Evolutionary conservation across 805 yeast genomes (phyloP), one percentile per base, ranked within the genome.

Genomic region (Ogataea pignaliae): DNA sequence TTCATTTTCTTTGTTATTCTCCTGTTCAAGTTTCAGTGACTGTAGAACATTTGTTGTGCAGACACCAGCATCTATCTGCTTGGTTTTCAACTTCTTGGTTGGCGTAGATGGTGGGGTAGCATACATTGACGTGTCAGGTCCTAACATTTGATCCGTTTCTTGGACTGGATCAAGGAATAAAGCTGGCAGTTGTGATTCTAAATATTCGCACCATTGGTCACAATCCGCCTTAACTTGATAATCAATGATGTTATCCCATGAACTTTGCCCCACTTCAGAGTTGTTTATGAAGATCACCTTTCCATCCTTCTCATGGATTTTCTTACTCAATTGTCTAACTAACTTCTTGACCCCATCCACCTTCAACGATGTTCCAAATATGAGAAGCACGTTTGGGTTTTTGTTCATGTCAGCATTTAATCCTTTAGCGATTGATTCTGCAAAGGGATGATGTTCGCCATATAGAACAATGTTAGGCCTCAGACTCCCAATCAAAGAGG

Each of bases 361-460:
- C 65, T 82, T 86, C 34, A 93, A 70, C 4, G 97, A 88, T 0
- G 99, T 93, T 0, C 99, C 99, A 76, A 88, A 82, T 10, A 91
- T 85, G n/a, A 91, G 65, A 39, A 93, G 71, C 47, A 87, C 60
- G 57, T 89, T 96, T 0, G 97, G 96, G 46, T 69, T 73, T 36
- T 76, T 68, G 47, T 69, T 72, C 45, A 88, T 57, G 65, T 91
- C 98, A 16, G 75, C 70, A 40, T 70, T 73, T 34, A 87, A 65
- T 8, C 89, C 88, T 38, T 72, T 73, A 2, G 95, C 85, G 35
- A 91, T 79, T n/a, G 72, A 66, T 48, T 88, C 96, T 5, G 89
- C 81, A 49, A 80, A 79, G 1, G 97, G 97, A 63, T 91, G 98
- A 55, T 89, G 83, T 59, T 91, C 98, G 2, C 97, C 97, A 61